Evolutionary conservation across 2,329 filamentous ascomycete species (phyloP), one percentile per base, ranked within the genome.

Genomic region (Alternaria tenuissima): DNA sequence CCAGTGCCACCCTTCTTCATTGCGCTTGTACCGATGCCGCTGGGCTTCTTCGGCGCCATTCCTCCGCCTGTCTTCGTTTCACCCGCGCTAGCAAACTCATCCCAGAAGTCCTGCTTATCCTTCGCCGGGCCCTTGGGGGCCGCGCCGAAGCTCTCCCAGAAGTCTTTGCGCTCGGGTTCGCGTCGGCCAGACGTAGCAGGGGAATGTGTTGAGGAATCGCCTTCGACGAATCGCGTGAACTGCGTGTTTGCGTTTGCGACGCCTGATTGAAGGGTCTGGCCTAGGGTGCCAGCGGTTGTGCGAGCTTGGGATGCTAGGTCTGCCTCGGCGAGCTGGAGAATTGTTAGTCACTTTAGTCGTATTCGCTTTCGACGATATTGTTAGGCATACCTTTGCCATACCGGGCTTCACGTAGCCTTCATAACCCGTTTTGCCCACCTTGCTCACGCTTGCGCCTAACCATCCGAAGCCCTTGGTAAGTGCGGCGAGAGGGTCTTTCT

Each of bases 391-490:
- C 87, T 93, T 91, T 75, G 92, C 91, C 63, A 95, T 93, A 28
- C 93, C 95, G 9, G 95, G 95, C 80, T 96, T 93, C 55, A 99
- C 92, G 81, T 93, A 97, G 34, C 90, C 88, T 68, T 95, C 91
- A 77, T 97, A 96, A 24, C 97, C 90, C 16, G 88, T 92, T 83
- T 96, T 96, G 38, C 94, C 95, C 66, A 92, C 91, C 84, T 95
- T 97, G 26, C 89, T 89, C 42, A 98, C 93, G 12, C 92, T 93
- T 34, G 88, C 91, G 18, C 93, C 87, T 74, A 98, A 93, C 93
- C 95, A 98, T 8, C 94, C 94, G 72, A 98, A 96, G 0, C 94
- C 92, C 80, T 96, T 97, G 28, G 89, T 93, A 69, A 99, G 80
- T 16, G 94, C 93, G 1, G 88, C 94, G 64, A 98, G 84, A 0